These are phyloP conservation scores for Apiospora saccharicola DNA, from an alignment of 2,329 filamentous ascomycete species.

Conservation along the genomic window DNA sequence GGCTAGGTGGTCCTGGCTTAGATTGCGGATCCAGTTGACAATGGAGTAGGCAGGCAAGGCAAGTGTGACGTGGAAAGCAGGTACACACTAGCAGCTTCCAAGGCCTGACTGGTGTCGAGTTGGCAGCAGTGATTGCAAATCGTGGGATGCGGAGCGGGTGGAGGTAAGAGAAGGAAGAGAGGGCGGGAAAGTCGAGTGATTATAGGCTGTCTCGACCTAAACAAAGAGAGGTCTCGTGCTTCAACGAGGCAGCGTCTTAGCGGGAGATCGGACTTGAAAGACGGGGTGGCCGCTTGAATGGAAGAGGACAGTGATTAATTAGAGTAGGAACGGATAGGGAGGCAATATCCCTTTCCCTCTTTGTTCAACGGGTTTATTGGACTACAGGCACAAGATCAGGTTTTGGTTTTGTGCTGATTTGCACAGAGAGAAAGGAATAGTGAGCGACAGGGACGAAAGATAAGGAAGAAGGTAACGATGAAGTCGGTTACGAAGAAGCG, in stretches of 20 bases:
- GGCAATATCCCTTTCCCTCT: slow-evolving; percentile 41
- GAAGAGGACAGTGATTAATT: slow-evolving; percentile 35
- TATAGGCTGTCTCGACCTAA: slow-evolving; percentile 22
- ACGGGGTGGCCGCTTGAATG: slow-evolving; percentile 16
- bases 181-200: slow-evolving; percentile 29
- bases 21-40: slow-evolving; percentile 40
- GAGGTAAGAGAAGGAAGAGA: slow-evolving; percentile 25
- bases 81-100: slow-evolving; percentile 31
- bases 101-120: slow-evolving; percentile 25
- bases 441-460: slow-evolving; percentile 43
- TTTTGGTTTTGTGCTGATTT: slow-evolving; percentile 31
- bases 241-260: slow-evolving; percentile 4
- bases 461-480: slow-evolving; percentile 37
- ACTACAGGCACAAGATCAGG: slow-evolving; percentile 34
- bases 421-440: slow-evolving; percentile 40
- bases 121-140: slow-evolving; percentile 16
- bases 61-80: slow-evolving; percentile 44
- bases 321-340: slow-evolving; percentile 33
- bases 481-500: slow-evolving; percentile 36
- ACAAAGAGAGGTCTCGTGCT: slow-evolving; percentile 26
- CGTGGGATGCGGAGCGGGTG: slow-evolving; percentile 32
- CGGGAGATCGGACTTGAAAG: slow-evolving; percentile 19
- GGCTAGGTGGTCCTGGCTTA: slow-evolving; percentile 36
- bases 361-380: slow-evolving; percentile 32
- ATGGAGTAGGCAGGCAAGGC: slow-evolving; percentile 38